These are phyloP conservation scores for Aureobasidium sp. DNA, from an alignment of 2,329 filamentous ascomycete genomes.

Conservation along the genomic window DNA sequence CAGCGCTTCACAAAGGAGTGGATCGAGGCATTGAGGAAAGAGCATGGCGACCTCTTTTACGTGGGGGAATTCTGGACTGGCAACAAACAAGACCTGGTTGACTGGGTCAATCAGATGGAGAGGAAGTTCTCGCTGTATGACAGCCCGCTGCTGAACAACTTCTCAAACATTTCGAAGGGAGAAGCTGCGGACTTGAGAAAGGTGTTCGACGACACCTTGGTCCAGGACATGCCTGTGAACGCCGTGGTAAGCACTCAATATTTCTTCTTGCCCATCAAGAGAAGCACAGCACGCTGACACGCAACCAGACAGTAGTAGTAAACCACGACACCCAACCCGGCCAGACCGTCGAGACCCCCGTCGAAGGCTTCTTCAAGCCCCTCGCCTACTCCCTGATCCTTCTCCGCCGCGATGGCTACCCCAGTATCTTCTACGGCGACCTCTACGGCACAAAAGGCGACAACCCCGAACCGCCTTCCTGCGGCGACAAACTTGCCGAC, in stretches of 20 bases:
- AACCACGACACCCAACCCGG: conserved; percentile 63
- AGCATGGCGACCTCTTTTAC: conserved; percentile 47
- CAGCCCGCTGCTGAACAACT: conserved; percentile 59
- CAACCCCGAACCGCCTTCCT: conserved; percentile 40
- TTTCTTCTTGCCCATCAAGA: too few relatives aligned
- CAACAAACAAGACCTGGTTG: conserved; percentile 44
- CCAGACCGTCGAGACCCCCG: conserved; percentile 53
- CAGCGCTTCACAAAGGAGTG: conserved; percentile 54
- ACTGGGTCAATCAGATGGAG: conserved; percentile 43
- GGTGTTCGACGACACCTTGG: conserved; percentile 54
- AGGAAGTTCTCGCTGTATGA: conserved; percentile 47
- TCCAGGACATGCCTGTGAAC: conserved; percentile 44
- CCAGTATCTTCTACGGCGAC: conserved; percentile 64
- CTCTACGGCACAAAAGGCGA: conserved; percentile 52
- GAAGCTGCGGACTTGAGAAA: conserved; percentile 43
- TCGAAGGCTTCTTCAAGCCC: conserved; percentile 60
- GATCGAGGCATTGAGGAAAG: conserved; percentile 41
- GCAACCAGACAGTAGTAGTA: conserved; percentile 48
- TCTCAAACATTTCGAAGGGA: conserved; percentile 40
- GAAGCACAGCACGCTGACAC: background rate
- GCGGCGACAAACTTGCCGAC: conserved; percentile 39
- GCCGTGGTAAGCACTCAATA: conserved; percentile 34
- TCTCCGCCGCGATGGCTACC: conserved; percentile 52
- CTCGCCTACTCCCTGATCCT: conserved; percentile 65
- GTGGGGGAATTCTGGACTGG: conserved; percentile 61